Evolutionary conservation across 2,329 filamentous ascomycete species (phyloP), one percentile per base, ranked within the genome.

Genomic region (Cercospora sp.): DNA sequence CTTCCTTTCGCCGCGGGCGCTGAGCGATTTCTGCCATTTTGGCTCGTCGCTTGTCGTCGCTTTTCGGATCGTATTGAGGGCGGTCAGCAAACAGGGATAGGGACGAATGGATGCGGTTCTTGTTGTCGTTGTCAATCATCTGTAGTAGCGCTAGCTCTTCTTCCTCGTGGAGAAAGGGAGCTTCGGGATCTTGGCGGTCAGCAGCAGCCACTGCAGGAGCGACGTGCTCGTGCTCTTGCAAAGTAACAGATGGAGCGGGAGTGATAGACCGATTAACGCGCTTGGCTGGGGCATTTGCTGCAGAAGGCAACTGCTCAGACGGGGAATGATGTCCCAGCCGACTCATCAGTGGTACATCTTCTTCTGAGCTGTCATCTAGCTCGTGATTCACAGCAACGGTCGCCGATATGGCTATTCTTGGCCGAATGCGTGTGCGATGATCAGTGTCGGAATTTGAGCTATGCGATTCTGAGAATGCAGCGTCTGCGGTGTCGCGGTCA

Each of bases 1-100:
- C 64, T 30, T 75, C 69, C 67, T 82, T 83, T 36, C 79, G 75
- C 1, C 75, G 77, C 3, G 78, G 78, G 1, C 81, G 75, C 13
- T 67, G 63, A 30, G 68, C 69, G 66, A 78, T 86, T 79, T 87
- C 88, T 77, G 86, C 87, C 65, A 89, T 83, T 79, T 86, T 88
- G 66, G 79, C 82, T 6, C 84, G 82, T n/a, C 83, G 83, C 40
- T 82, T 82, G 55, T 72, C 63, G 4, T 59, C 31, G 42, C 65
- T 68, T 10, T 66, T 58, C 3, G 67, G 70, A 28, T 70, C 45
- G 63, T 71, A 71, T 45, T 77, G 69, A 7, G 75, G 75, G 69
- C 75, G 75, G 12, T 67, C 33, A 7, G 23, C 64, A 57, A 72
- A 75, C 5, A 75, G 45, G 16, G 72, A 72, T 20, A 26, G 6